Conservation (phyloP, 148 eudicot species). For the Rhododendron vialii region DNA sequence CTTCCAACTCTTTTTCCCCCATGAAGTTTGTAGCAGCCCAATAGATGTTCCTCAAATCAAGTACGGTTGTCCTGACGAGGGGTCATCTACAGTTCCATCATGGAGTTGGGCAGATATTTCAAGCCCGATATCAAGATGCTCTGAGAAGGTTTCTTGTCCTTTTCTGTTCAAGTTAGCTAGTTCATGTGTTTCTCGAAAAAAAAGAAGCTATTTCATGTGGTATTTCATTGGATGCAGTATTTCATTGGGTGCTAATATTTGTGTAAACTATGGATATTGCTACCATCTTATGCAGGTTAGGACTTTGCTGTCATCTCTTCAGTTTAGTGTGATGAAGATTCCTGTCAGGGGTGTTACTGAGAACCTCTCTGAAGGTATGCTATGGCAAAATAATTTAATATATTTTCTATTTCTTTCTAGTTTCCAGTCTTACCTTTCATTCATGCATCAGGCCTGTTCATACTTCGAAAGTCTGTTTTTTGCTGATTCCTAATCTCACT, state of each 20-base stretch:
- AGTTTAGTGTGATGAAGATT: conserved; percentile 66
- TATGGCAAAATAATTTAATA: neutral
- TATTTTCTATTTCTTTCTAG: neutral
- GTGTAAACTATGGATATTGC: neutral
- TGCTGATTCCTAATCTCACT: neutral
- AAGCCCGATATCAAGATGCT: conserved; percentile 57
- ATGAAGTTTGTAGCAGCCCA: conserved; percentile 68
- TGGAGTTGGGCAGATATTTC: conserved; percentile 82
- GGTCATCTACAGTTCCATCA: conserved; percentile 35
- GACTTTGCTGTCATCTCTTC: conserved; percentile 52
- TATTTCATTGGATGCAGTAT: neutral
- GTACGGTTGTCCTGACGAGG: conserved; percentile 48
- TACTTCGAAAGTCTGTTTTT: neutral
- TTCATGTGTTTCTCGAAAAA: neutral
- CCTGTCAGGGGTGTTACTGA: conserved; percentile 50
- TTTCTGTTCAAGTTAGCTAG: neutral
- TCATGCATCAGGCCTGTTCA: neutral
- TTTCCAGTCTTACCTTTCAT: neutral
- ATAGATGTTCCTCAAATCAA: conserved; percentile 70
- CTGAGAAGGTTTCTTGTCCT: conserved; percentile 47
- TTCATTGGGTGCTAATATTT: neutral
- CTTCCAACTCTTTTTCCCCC: neutral
- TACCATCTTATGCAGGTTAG: conserved; percentile 39
- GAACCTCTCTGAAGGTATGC: conserved; percentile 57
- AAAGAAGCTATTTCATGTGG: neutral